Evolutionary conservation across 148 eudicot genomes (phyloP).

Genomic region (Rhododendron molle): DNA sequence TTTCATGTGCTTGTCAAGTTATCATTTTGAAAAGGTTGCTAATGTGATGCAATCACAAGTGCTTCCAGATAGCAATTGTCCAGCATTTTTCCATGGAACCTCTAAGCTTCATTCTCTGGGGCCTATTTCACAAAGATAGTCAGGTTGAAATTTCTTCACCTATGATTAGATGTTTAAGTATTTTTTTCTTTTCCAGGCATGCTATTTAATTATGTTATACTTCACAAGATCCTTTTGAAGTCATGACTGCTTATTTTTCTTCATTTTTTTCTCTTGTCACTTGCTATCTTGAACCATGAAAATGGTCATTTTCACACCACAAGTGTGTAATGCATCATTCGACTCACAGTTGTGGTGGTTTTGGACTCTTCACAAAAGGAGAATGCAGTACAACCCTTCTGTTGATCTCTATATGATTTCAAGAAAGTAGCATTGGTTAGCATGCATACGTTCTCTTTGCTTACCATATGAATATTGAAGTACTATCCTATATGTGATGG

Average conservation of each 20-base stretch:
- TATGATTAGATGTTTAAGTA: neutral
- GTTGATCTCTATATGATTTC: neutral
- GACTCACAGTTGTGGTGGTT: neutral
- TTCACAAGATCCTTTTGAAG: neutral
- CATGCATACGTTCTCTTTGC: neutral
- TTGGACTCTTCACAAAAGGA: neutral
- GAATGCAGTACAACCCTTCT: neutral
- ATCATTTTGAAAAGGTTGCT: neutral
- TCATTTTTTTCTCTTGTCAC: neutral
- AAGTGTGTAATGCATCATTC: neutral
- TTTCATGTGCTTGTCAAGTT: conserved; percentile 10
- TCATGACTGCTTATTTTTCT: neutral
- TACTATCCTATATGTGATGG: neutral
- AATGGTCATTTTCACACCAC: neutral
- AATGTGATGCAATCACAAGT: conserved; percentile 12
- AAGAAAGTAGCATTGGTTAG: neutral
- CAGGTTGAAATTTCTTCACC: conserved; percentile 40
- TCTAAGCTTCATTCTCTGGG: conserved; percentile 52
- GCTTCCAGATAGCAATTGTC: conserved; percentile 59
- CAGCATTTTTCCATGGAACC: conserved; percentile 67
- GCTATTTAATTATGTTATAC: conserved; percentile 1
- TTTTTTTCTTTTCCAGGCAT: neutral
- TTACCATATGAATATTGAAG: neutral
- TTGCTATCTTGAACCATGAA: neutral
- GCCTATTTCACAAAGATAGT: conserved; percentile 33